Evolutionary conservation across 129 eudicot species (phyloP), one percentile per base, ranked within the genome.

Genomic region (Saposhnikovia divaricata): DNA sequence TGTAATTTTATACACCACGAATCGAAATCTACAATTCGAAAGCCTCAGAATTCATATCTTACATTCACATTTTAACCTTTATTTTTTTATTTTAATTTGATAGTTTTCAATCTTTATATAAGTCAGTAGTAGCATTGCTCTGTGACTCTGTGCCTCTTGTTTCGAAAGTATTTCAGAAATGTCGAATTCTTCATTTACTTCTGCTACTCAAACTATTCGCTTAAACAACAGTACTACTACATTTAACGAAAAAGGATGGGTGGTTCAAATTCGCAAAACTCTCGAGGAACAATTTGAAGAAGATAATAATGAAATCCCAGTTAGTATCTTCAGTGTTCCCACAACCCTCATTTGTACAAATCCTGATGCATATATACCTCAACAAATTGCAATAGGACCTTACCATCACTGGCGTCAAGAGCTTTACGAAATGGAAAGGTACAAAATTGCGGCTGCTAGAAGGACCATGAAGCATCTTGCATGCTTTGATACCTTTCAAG

Each of bases 311-410:
- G 39, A 27, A 66, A 81, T 83, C 38, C 91, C 88, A 0, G 86
- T 80, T 38, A 74, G 89, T 50, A 88, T 90, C 71, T 88, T 86
- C 81, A 80, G 37, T 38, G 88, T 88, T 23, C 92, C 96, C 44
- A 82, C 83, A 57, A 25, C 76, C 72, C 81, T 90, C 15, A 1
- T 76, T 16, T 51, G 78, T 1, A 69, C 43, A 59, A 50, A 85
- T 74, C 94, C 91, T 0, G 85, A 89, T 15, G 85, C 81, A 13
- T 92, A 88, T 59, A 46, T 59, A 2, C 97, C 94, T 6, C 92
- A 92, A 53, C 84, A 78, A 76, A 82, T 88, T 27, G 87, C 91
- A 44, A 40, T 92, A 61, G 97, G 97, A 75, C 97, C 97, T 44
- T 92, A 89, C 63, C 97, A 88, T 82, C 83, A 79, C 39, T 75